Evolutionary conservation across 23 red algal species (phyloP).

Genomic region (Pyropia haitanensis): DNA sequence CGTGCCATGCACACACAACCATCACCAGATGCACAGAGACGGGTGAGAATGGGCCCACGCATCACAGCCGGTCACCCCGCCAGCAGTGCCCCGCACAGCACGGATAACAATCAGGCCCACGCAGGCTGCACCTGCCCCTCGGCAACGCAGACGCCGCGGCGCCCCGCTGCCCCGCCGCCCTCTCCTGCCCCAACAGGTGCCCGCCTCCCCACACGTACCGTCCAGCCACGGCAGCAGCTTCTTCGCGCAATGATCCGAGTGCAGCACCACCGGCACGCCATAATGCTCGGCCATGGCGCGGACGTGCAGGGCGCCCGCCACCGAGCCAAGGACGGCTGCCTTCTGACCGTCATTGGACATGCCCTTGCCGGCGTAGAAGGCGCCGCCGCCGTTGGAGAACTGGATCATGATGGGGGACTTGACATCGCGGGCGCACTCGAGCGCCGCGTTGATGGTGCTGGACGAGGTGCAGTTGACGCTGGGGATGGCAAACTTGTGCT

Average conservation of each 20-base stretch:
- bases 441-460: conserved; percentile 53
- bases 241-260: conserved; percentile 71
- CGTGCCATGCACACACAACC: no score
- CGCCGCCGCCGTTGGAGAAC: conserved; percentile 50
- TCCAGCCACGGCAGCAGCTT: conserved; percentile 74
- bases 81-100: no score
- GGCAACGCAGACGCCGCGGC: no score
- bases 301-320: conserved; percentile 40
- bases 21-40: no score
- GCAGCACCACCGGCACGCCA: conserved; percentile 57
- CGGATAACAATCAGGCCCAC: no score
- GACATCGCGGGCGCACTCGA: conserved; percentile 49
- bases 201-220: background rate
- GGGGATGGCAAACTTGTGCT: conserved; percentile 44
- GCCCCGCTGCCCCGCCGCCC: no score
- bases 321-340: conserved; percentile 35
- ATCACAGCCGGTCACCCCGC: no score
- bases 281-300: conserved; percentile 39
- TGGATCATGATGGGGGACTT: conserved; percentile 69
- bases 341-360: conserved; percentile 24
- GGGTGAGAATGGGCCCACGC: no score
- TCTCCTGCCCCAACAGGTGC: no score
- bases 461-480: conserved; percentile 47
- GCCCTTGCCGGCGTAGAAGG: conserved; percentile 57
- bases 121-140: no score